Evolutionary conservation across 139 green algal species (phyloP), one percentile per base, ranked within the genome.

Genomic region (Pleodorina starrii): DNA sequence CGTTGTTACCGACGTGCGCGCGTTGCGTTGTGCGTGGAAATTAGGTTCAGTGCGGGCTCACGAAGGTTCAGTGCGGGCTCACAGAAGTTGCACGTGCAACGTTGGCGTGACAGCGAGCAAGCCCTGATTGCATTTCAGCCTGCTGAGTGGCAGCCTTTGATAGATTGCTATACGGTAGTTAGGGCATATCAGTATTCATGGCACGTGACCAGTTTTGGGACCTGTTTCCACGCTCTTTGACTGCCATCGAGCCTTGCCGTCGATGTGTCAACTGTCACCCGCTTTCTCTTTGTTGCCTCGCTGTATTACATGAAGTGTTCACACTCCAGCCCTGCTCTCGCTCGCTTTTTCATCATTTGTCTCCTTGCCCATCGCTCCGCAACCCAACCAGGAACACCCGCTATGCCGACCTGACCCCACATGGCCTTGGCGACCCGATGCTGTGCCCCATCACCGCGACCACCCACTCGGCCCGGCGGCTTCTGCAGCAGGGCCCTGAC

Each of bases 331-430:
- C 14, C 14, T 60, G 17, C 17, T 17, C 14, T n/a, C n/a, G n/a
- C 9, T 66, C 54, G 54, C 54, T 66, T 25, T 66, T 21, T 66
- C 54, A 21, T 66, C 6, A 21, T 66, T 25, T 5, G 21, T 10
- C 9, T 32, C n/a, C 17, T 60, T 36, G 5, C 0, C 40, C n/a
- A n/a, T n/a, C n/a, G n/a, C n/a, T n/a, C n/a, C n/a, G n/a, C n/a
- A n/a, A n/a, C n/a, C n/a, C n/a, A n/a, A n/a, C 0, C 80, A 88
- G 82, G 63, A 88, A 88, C 63, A 77, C 63, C 1, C n/a, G 44
- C n/a, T 88, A 68, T 16, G 42, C 6, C 10, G 63, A 79, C 14
- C 63, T 88, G 63, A 17, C 50, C 6, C 46, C 63, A 5, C 42
- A 88, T 6, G 17, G 40, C 0, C 17, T 69, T 9, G 32, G n/a